Evolutionary conservation across 1,139 yeast species (phyloP), one percentile per base, ranked within the genome.

Genomic region (Pichia sp.): DNA sequence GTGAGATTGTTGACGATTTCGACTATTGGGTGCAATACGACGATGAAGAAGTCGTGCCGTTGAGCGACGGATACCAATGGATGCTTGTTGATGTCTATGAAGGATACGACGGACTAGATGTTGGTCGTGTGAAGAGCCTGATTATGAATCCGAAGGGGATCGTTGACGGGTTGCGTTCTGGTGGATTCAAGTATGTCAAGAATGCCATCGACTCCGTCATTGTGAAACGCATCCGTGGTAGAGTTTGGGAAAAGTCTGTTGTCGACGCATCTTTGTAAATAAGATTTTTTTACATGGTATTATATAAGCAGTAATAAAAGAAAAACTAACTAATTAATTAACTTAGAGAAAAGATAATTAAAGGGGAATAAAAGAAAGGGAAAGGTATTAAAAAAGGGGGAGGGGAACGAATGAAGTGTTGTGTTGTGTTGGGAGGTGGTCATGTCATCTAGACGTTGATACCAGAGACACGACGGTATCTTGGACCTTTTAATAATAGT

Each of bases 11-110:
- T 21, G 55, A 72, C 24, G 18, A 38, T 12, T 78, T 84, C 57
- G 83, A 85, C 54, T 79, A 76, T 53, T 68, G 87, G 42, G 76
- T 90, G 40, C 74, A 86, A 9, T 80, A 76, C 33, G 57, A 63
- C 27, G 61, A 69, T 40, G 50, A 44, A 24, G 52, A 48, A 18
- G 1, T 46, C n/a, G 27, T 59, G 7, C 51, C 64, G 1, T 43
- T 50, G n/a, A 49, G 56, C 15, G 50, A 51, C 8, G 56, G 55
- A 2, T 12, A 28, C 14, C 58, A 58, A 45, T 79, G 84, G 84
- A 54, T 61, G 3, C 60, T 65, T 37, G 44, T 74, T 9, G 69
- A 64, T 9, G 53, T 66, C 0, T 56, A 71, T 17, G 56, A 66
- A 14, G 73, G 69, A 0, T 44, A 39, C 33, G 15, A 34, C n/a